Evolutionary conservation across 106 monocot species (phyloP).

Genomic region (Dactylorhiza incarnata): DNA sequence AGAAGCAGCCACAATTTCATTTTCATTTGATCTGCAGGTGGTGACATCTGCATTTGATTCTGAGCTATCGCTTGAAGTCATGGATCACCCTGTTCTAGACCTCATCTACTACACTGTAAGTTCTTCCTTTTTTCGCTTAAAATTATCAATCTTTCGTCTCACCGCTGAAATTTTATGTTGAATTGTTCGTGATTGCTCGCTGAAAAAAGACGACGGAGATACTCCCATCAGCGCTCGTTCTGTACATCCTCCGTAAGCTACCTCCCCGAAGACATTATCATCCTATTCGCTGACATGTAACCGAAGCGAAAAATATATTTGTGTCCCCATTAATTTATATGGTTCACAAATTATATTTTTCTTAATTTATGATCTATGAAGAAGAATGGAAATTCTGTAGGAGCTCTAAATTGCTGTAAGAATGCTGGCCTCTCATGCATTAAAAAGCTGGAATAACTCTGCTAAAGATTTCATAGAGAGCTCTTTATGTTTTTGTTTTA

Average conservation of each 20-base stretch:
- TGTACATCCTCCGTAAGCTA: conserved; percentile 60
- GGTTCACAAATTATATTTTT: no score
- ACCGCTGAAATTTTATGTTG: no score
- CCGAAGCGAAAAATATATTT: background rate
- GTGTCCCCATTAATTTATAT: no score
- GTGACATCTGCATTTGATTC: conserved; percentile 56
- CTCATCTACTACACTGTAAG: conserved; percentile 71
- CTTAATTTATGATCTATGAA: no score
- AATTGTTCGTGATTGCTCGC: background rate
- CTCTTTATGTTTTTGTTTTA: no score
- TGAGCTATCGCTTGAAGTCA: conserved; percentile 67
- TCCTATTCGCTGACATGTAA: conserved; percentile 37
- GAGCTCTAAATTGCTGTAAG: no score
- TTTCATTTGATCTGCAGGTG: conserved; percentile 21
- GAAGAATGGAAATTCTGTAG: no score
- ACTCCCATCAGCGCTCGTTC: conserved; percentile 57
- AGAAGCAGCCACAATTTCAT: no score
- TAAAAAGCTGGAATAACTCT: no score
- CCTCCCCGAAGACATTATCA: conserved; percentile 74
- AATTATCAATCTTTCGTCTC: background rate
- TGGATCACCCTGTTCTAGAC: conserved; percentile 84
- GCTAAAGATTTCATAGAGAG: no score
- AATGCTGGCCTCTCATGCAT: no score
- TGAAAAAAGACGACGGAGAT: conserved; percentile 58
- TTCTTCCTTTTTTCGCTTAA: background rate